Evolutionary conservation across 2,329 filamentous ascomycete genomes (phyloP).

Genomic region (Botrytis porri): DNA sequence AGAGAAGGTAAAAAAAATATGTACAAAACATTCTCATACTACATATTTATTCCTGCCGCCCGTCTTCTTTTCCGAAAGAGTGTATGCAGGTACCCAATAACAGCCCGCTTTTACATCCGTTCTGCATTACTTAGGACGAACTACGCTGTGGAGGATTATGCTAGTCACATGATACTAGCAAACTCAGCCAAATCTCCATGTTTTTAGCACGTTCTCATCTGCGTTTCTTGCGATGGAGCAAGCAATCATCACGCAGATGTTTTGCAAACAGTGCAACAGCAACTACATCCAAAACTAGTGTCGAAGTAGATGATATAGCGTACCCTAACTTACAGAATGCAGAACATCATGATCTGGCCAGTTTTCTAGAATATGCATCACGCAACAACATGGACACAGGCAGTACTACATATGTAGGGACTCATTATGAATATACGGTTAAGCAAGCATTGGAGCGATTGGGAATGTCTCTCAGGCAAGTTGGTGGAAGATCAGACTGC

Average conservation of each 20-base stretch:
- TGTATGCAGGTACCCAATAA: constrained; percentile 12
- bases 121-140: constrained; percentile 3
- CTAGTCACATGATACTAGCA: constrained; percentile 19
- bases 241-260: constrained; percentile 28
- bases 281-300: neutral
- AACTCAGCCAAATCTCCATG: constrained; percentile 25
- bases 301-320: constrained; percentile 32
- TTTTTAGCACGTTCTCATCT: constrained; percentile 23
- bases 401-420: constrained; percentile 66
- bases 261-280: constrained; percentile 28
- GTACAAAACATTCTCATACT: neutral
- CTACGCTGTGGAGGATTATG: neutral
- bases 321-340: constrained; percentile 48
- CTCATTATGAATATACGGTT: constrained; percentile 73
- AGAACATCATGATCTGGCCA: constrained; percentile 60
- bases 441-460: constrained; percentile 54
- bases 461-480: constrained; percentile 62
- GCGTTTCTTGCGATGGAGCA: constrained; percentile 27
- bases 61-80: neutral
- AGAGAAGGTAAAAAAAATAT: neutral
- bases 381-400: constrained; percentile 52
- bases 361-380: constrained; percentile 62
- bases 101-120: neutral
- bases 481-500: constrained; percentile 64
- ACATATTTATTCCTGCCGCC: neutral